Conservation (phyloP, 176 grass and related monocot species). For the Leersia perrieri region DNA sequence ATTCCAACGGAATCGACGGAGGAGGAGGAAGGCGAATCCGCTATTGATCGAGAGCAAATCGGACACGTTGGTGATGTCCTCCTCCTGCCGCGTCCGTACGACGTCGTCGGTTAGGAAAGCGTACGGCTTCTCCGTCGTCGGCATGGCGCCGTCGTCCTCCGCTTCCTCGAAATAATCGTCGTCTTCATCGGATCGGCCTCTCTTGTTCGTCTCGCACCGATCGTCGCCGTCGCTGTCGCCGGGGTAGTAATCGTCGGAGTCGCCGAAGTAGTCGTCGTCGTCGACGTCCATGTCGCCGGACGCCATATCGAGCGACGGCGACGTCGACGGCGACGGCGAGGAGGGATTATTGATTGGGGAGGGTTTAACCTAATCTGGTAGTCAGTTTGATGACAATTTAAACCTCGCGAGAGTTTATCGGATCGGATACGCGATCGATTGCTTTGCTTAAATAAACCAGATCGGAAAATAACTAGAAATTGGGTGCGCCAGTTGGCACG, state of each 20-base stretch:
- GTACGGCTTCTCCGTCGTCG: background rate
- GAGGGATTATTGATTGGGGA: background rate
- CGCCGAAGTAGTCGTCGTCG: background rate
- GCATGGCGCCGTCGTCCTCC: background rate
- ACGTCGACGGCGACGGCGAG: too few species aligned
- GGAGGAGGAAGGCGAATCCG: slow-evolving; percentile 15
- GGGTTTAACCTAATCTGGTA: background rate
- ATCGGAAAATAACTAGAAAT: too few species aligned
- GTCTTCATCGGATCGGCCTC: background rate
- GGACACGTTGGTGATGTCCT: background rate
- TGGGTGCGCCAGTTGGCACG: too few species aligned
- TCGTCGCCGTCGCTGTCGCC: background rate
- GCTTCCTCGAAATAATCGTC: background rate
- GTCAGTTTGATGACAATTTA: background rate
- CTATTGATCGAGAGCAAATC: slow-evolving; percentile 4
- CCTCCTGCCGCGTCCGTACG: slow-evolving; percentile 23
- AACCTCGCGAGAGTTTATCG: background rate
- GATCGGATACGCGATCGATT: background rate
- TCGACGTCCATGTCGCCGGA: background rate
- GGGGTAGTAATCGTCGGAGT: background rate
- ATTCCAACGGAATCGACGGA: slow-evolving; percentile 30
- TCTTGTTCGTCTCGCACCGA: background rate
- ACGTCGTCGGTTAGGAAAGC: background rate
- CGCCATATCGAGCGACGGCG: background rate
- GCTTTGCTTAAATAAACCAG: too few species aligned